Base-by-base conservation (phyloP, 176 grass and related monocot species). In the Musa schizocarpa region DNA sequence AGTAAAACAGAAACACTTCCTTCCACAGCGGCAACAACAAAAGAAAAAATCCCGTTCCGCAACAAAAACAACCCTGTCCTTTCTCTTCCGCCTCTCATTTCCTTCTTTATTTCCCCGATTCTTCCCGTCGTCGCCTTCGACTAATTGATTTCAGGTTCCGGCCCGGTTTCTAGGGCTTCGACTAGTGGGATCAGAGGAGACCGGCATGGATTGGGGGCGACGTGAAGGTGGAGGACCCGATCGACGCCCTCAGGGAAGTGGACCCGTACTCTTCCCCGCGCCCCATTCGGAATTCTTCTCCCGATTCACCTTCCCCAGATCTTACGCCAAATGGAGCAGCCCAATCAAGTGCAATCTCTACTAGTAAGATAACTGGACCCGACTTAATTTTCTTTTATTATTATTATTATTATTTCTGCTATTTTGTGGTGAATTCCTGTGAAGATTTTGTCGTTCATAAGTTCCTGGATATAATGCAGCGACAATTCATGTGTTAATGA, bases 271-370 rank as follows among this genome's bases (percentile, higher is more conserved):
- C 90, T 29, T 90, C 88, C 54, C 95, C 95, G 72, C 95, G 95
- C 56, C 86, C 95, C 19, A 66, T 99, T 76, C 90, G 53, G 95
- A 99, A 86, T 99, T 99, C 90, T 99, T 99, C 81, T 99, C 90
- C 79, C 88, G 95, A 69, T 99, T 99, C 88, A 94, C 95, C 79
- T 74, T 88, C 71, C 95, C 95, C 12, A 87, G 90, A 79, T 99
- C 90, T 82, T 99, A 89, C 85, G 89, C 88, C 84, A 99, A 99
- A 82, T 99, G 95, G 95, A 94, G 77, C 76, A 99, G 88, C 80
- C 95, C 90, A 82, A 85, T 99, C 81, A 99, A 99, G 82, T 99
- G 95, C 90, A 99, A 99, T 80, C 88, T 94, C 69, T 99, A 99
- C 90, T 99, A 99, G 95, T 99, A 86, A 80, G 82, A 85, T 83